phyloP scores from a whole-genome alignment of 2,329 filamentous ascomycete species.

The Rachicladosporium sp. region DNA sequence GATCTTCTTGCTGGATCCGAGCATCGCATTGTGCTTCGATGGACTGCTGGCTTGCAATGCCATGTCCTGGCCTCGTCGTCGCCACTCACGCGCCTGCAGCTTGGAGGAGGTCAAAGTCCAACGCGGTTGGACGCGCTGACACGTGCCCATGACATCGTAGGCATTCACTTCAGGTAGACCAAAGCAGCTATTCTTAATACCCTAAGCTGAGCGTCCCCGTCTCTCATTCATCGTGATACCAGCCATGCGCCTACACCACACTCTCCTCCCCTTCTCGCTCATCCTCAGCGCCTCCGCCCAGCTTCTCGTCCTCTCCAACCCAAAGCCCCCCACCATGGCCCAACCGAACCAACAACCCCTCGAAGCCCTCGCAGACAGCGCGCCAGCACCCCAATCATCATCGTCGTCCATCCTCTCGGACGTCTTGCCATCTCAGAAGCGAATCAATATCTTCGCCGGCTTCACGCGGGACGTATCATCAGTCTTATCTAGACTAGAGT shows the following conservation, averaged over 20 bases:
- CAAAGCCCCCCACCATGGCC: slow-evolving; percentile 6
- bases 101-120: too few relatives aligned
- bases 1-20: slow-evolving; percentile 27
- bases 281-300: slow-evolving; percentile 8
- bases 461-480: slow-evolving; percentile 63
- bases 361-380: slow-evolving; percentile 13
- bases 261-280: slow-evolving; percentile 3
- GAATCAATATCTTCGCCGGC: slow-evolving; percentile 73
- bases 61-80: slow-evolving; percentile 1
- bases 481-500: slow-evolving; percentile 57
- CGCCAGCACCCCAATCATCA: slow-evolving; percentile 11
- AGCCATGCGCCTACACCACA: too few relatives aligned
- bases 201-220: too few relatives aligned
- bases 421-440: slow-evolving; percentile 65
- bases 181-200: too few relatives aligned
- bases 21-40: slow-evolving; percentile 37
- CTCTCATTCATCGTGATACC: too few relatives aligned
- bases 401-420: slow-evolving; percentile 60
- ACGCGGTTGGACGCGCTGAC: too few relatives aligned
- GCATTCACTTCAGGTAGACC: too few relatives aligned
- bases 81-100: too few relatives aligned
- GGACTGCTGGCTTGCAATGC: slow-evolving; percentile 28
- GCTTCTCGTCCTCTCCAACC: slow-evolving; percentile 12
- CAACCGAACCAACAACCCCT: slow-evolving; percentile 8
- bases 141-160: too few relatives aligned